phyloP scores from a whole-genome alignment of 768 basidiomycete genomes.

The Lentinula lateritia region DNA sequence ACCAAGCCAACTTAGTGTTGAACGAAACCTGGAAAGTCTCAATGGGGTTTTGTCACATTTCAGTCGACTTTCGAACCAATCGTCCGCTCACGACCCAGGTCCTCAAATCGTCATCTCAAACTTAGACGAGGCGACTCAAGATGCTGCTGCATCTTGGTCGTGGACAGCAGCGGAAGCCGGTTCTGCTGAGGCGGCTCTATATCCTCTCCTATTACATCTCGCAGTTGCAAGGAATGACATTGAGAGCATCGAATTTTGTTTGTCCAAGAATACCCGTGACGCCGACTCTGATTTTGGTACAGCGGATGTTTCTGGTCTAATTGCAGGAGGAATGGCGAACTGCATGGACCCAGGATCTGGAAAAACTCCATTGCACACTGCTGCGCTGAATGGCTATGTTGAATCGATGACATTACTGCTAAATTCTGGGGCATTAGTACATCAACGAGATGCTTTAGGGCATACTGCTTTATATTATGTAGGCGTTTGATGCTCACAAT shows the following conservation, averaged over 20 bases:
- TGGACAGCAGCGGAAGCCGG: constrained; percentile 74
- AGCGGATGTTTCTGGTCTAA: constrained; percentile 27
- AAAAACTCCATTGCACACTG: constrained; percentile 73
- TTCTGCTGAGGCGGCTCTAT: constrained; percentile 61
- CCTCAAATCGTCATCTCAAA: constrained; percentile 23
- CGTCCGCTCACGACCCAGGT: constrained; percentile 24
- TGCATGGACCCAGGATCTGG: constrained; percentile 66
- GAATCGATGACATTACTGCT: constrained; percentile 46
- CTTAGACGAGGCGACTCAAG: constrained; percentile 32
- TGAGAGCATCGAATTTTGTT: constrained; percentile 56
- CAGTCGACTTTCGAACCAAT: constrained; percentile 49
- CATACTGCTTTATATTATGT: constrained; percentile 86
- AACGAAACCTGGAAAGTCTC: constrained; percentile 52
- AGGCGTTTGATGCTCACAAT: constrained; percentile 15
- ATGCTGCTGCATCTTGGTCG: constrained; percentile 64
- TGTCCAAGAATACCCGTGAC: constrained; percentile 12
- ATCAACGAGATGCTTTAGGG: constrained; percentile 72
- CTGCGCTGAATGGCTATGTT: constrained; percentile 61
- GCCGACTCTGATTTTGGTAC: constrained; percentile 17
- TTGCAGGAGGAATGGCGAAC: constrained; percentile 70
- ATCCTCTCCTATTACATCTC: constrained; percentile 75
- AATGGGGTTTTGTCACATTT: constrained; percentile 65
- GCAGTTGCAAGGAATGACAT: constrained; percentile 69
- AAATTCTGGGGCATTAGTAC: constrained; percentile 73
- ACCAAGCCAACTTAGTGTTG: constrained; percentile 37